A percentile compares a stretch with the other conserved stretches of the same genome.
These are phyloP conservation scores for Mycena floridula DNA, from an alignment of 768 basidiomycete species.

Conservation along the genomic window DNA sequence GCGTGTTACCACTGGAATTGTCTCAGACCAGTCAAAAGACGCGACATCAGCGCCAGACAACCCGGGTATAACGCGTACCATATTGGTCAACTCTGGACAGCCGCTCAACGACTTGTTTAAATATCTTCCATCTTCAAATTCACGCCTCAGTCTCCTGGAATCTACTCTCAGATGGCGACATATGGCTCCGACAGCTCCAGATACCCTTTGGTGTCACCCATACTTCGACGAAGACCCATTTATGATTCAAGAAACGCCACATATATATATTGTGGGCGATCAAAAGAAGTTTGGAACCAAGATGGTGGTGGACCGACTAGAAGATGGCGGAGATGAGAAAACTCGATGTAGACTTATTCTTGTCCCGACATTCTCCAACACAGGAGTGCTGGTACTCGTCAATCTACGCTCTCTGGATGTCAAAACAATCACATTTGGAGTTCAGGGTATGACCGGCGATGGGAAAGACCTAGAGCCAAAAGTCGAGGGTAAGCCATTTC, in stretches of 20 bases:
- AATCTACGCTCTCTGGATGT: constrained; percentile 75
- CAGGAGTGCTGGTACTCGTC: constrained; percentile 73
- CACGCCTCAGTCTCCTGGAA: constrained; percentile 68
- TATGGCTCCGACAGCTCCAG: constrained; percentile 97
- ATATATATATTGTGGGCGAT: constrained; percentile 90
- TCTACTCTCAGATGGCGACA: constrained; percentile 90
- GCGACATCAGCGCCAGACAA: constrained; percentile 13
- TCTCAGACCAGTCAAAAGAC: constrained; percentile 17
- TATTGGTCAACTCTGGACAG: constrained; percentile 89
- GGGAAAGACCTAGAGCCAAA: neutral
- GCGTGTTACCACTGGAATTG: constrained; percentile 44
- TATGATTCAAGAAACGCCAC: constrained; percentile 76
- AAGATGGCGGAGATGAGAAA: constrained; percentile 22
- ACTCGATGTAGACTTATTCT: constrained; percentile 67
- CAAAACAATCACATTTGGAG: constrained; percentile 51
- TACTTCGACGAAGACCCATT: constrained; percentile 87
- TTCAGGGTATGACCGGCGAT: constrained; percentile 35
- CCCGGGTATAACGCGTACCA: constrained; percentile 46
- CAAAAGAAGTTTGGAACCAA: constrained; percentile 80
- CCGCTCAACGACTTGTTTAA: constrained; percentile 93
- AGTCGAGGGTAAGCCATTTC: neutral
- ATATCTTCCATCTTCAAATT: constrained; percentile 70
- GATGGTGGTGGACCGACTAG: constrained; percentile 39
- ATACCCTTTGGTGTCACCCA: constrained; percentile 98
- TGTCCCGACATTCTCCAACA: constrained; percentile 74